These are phyloP conservation scores for Coleophoma cylindrospora DNA, from an alignment of 2,329 filamentous ascomycete genomes.

Conservation along the genomic window DNA sequence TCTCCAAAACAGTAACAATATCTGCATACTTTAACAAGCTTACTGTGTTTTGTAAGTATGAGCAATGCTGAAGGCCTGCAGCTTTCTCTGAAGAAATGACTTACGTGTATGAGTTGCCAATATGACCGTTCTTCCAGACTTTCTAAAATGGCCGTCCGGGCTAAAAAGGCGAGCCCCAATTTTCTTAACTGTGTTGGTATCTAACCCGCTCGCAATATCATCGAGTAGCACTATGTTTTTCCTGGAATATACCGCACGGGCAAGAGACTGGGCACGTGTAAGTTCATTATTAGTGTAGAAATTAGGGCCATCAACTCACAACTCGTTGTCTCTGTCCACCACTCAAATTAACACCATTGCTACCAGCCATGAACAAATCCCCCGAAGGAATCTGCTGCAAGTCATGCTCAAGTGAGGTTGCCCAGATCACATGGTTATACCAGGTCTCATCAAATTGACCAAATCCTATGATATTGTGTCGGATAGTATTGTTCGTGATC, in stretches of 20 bases:
- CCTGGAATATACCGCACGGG: slow-evolving; percentile 39
- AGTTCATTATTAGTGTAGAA: slow-evolving; percentile 1
- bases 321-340: slow-evolving; percentile 19
- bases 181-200: slow-evolving; percentile 6
- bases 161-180: slow-evolving; percentile 5
- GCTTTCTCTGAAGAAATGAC: too few relatives aligned
- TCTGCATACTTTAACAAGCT: too few relatives aligned
- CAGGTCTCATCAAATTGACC: slow-evolving; percentile 44
- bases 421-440: slow-evolving; percentile 60
- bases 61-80: too few relatives aligned
- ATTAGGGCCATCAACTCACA: slow-evolving; percentile 1
- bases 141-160: slow-evolving; percentile 2
- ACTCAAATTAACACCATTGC: slow-evolving; percentile 24
- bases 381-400: slow-evolving; percentile 28
- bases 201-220: slow-evolving; percentile 13
- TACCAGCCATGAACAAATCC: slow-evolving; percentile 20
- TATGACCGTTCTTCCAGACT: slow-evolving; percentile 25
- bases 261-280: slow-evolving; percentile 41
- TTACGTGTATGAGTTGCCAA: slow-evolving; percentile 22
- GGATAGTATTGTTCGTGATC: slow-evolving; percentile 35
- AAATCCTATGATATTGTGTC: slow-evolving; percentile 32
- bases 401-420: slow-evolving; percentile 57
- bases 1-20: too few relatives aligned
- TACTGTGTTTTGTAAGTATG: too few relatives aligned
- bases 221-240: slow-evolving; percentile 11